These are phyloP conservation scores for Yamadazyma sp. DNA, from an alignment of 805 yeast species.

Conservation along the genomic window DNA sequence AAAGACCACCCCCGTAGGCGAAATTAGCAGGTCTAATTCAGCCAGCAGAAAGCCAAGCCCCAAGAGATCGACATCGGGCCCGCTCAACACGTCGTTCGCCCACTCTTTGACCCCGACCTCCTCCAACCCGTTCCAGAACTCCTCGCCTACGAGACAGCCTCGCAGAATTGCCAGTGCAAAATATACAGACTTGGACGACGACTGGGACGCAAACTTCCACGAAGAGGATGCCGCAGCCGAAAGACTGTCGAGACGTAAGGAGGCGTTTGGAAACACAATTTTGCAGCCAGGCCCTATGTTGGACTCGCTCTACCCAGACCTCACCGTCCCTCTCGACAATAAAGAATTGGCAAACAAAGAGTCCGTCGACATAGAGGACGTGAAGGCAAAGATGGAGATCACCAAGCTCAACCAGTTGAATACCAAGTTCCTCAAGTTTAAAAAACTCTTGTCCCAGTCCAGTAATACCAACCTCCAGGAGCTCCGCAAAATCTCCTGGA, in stretches of 20 bases:
- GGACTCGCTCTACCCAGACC: slow-evolving; percentile 40
- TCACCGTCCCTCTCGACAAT: slow-evolving; percentile 23
- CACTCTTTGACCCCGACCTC: slow-evolving; percentile 14
- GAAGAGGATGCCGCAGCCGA: slow-evolving; percentile 5
- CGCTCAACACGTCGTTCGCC: slow-evolving; percentile 9
- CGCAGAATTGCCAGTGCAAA: slow-evolving; percentile 18
- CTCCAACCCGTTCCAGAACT: slow-evolving; percentile 7
- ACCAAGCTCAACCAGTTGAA: slow-evolving; percentile 59
- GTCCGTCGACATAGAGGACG: slow-evolving; percentile 43
- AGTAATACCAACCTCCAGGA: slow-evolving; percentile 63
- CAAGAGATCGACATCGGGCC: slow-evolving; percentile 14
- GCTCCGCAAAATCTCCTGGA: slow-evolving; percentile 83
- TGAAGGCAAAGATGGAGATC: slow-evolving; percentile 44
- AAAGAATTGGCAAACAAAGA: slow-evolving; percentile 23
- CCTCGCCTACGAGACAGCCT: slow-evolving; percentile 10
- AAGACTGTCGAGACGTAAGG: background rate
- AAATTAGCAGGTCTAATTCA: slow-evolving; percentile 10
- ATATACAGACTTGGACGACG: slow-evolving; percentile 80
- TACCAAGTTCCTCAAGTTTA: slow-evolving; percentile 66
- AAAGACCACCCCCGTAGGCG: background rate
- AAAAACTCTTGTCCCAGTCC: slow-evolving; percentile 52
- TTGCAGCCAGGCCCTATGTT: slow-evolving; percentile 28
- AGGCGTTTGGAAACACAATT: slow-evolving; percentile 14
- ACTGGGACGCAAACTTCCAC: slow-evolving; percentile 80
- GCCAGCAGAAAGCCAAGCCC: slow-evolving; percentile 9